Percentiles rank a stretch among this genome's conserved stretches.
Conservation (phyloP, 257 asterid genomes). For the Nicotiana undulata region DNA sequence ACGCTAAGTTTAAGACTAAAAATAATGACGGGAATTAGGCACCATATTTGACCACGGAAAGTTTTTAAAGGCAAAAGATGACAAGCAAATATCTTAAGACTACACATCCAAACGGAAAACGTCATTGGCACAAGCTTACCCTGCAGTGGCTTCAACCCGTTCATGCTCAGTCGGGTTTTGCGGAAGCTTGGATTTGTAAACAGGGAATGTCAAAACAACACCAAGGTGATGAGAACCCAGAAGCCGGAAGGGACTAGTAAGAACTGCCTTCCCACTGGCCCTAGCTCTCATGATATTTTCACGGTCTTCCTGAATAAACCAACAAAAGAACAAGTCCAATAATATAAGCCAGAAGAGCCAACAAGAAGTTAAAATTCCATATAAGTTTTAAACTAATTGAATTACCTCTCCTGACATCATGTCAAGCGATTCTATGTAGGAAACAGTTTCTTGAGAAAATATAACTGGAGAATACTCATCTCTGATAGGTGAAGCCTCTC, state of each 20-base stretch:
- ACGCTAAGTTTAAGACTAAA: background rate
- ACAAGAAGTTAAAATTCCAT: background rate
- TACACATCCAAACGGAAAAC: background rate
- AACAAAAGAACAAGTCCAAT: constrained; percentile 5
- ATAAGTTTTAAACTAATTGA: background rate
- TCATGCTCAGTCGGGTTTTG: constrained; percentile 55
- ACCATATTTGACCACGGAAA: background rate
- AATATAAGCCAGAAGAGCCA: background rate
- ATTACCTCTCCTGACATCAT: constrained; percentile 98
- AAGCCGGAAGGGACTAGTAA: constrained; percentile 81
- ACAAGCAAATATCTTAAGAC: background rate
- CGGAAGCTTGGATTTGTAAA: constrained; percentile 63
- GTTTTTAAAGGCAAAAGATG: background rate
- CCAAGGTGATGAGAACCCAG: constrained; percentile 78
- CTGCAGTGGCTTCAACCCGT: constrained; percentile 69
- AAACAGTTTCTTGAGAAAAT: constrained; percentile 85
- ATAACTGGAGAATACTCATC: constrained; percentile 92
- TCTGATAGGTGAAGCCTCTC: constrained; percentile 70
- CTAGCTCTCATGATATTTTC: constrained; percentile 88
- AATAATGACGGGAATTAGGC: background rate
- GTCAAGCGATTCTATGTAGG: constrained; percentile 78
- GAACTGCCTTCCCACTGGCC: constrained; percentile 89
- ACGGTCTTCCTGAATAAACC: constrained; percentile 71
- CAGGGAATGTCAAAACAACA: constrained; percentile 91
- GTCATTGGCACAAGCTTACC: constrained; percentile 36